phyloP scores from a whole-genome alignment of 2,329 filamentous ascomycete species.

The Dryadomyces quercivorus region DNA sequence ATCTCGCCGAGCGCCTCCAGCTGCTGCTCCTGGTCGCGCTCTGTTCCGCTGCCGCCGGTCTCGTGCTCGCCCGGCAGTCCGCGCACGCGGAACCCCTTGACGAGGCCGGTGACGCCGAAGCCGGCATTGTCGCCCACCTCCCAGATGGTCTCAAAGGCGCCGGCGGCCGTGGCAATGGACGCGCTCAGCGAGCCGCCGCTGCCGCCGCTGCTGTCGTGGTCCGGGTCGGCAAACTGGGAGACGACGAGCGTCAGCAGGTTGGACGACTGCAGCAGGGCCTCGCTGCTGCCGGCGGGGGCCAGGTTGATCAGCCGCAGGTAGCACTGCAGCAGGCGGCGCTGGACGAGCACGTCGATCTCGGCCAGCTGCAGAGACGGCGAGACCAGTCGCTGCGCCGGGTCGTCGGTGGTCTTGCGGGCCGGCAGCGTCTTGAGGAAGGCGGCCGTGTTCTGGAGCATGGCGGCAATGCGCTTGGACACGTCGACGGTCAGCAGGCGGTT shows the following conservation, averaged over 20 bases:
- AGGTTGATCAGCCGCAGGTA: constrained; percentile 85
- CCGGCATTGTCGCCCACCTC: constrained; percentile 89
- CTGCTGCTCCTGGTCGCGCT: constrained; percentile 8
- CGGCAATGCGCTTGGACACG: constrained; percentile 81
- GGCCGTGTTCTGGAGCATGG: constrained; percentile 91
- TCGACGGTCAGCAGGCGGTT: constrained; percentile 83
- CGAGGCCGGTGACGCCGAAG: constrained; percentile 81
- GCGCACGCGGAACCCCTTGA: constrained; percentile 63
- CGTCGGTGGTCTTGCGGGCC: constrained; percentile 71
- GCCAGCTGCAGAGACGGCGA: constrained; percentile 78
- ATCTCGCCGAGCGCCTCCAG: constrained; percentile 32
- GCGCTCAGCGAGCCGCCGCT: constrained; percentile 78
- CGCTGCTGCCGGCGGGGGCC: constrained; percentile 72
- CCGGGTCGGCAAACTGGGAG: constrained; percentile 84
- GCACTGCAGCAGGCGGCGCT: constrained; percentile 84
- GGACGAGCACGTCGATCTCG: constrained; percentile 87
- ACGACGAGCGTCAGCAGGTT: constrained; percentile 84
- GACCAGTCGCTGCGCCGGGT: constrained; percentile 70
- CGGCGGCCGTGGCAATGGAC: constrained; percentile 81
- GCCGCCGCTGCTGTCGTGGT: constrained; percentile 64
- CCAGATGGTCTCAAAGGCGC: constrained; percentile 88
- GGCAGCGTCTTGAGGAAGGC: constrained; percentile 80
- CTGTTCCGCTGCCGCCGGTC: constrained; percentile 22
- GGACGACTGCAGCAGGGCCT: constrained; percentile 80
- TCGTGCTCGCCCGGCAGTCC: constrained; percentile 59